These are phyloP conservation scores for Colletotrichum australisinense DNA, from an alignment of 2,329 filamentous ascomycete species.

Conservation along the genomic window DNA sequence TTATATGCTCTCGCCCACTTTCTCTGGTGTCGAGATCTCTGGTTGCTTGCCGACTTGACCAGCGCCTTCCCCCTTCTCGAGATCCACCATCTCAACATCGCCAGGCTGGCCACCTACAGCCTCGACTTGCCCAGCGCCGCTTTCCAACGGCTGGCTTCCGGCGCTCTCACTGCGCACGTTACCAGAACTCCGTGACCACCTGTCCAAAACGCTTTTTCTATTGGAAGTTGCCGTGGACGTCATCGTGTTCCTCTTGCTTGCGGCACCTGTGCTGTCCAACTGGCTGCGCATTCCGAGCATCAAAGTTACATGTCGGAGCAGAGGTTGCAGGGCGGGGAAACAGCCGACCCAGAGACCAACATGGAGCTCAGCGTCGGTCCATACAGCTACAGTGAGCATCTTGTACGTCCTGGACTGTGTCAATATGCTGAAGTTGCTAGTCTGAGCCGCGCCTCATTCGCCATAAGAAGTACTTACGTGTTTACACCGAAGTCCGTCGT, in stretches of 20 bases:
- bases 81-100: constrained; percentile 21
- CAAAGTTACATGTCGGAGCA: constrained; percentile 15
- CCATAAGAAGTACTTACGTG: constrained; percentile 42
- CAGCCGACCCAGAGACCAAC: constrained; percentile 56
- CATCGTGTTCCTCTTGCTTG: neutral
- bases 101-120: neutral
- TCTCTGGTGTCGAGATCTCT: neutral
- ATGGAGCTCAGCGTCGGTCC: constrained; percentile 55
- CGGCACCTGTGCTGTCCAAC: neutral
- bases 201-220: neutral
- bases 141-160: no score
- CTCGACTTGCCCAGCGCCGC: neutral
- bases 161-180: neutral
- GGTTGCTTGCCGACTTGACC: neutral
- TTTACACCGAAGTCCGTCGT: constrained; percentile 44
- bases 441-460: no score
- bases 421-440: neutral
- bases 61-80: neutral
- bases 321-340: constrained; percentile 52
- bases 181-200: neutral
- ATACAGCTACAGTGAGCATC: constrained; percentile 49
- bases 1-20: neutral
- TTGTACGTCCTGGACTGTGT: constrained; percentile 46
- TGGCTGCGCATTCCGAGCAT: constrained; percentile 6
- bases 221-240: neutral